phyloP scores from a whole-genome alignment of 345 rosid genomes.

The Chamaenerion angustifolium region DNA sequence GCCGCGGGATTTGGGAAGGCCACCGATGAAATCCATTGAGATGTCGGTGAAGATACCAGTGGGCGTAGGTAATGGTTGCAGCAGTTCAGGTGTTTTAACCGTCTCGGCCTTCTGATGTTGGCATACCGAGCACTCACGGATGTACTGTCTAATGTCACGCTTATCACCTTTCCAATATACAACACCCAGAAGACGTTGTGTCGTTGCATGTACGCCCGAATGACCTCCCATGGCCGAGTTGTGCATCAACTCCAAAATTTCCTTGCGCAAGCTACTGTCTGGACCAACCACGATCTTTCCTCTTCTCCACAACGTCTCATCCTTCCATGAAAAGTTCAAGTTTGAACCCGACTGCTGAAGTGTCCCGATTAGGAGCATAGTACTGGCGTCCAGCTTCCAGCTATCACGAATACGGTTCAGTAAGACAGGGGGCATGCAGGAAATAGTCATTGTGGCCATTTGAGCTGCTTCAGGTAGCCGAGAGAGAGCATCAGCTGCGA shows the following conservation, averaged over 20 bases:
- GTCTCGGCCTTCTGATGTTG: neutral
- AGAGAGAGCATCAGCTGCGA: neutral
- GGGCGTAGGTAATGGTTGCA: neutral
- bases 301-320: too few species aligned
- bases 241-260: too few species aligned
- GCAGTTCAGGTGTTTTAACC: neutral
- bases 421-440: neutral
- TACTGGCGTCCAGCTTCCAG: neutral
- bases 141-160: neutral
- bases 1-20: neutral
- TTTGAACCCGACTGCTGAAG: too few species aligned
- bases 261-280: too few species aligned
- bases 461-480: neutral
- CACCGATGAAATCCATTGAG: conserved; percentile 6
- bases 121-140: neutral
- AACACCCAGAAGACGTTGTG: neutral
- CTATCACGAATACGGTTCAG: neutral
- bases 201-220: neutral
- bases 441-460: neutral
- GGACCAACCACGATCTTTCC: too few species aligned
- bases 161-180: conserved; percentile 1
- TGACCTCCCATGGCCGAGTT: neutral
- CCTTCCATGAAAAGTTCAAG: too few species aligned
- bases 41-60: neutral
- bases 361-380: too few species aligned